Percentiles rank a stretch among this genome's conserved stretches.
Evolutionary conservation across 1,284 basidiomycete species (phyloP).

Genomic region (Rhodotorula sp.): DNA sequence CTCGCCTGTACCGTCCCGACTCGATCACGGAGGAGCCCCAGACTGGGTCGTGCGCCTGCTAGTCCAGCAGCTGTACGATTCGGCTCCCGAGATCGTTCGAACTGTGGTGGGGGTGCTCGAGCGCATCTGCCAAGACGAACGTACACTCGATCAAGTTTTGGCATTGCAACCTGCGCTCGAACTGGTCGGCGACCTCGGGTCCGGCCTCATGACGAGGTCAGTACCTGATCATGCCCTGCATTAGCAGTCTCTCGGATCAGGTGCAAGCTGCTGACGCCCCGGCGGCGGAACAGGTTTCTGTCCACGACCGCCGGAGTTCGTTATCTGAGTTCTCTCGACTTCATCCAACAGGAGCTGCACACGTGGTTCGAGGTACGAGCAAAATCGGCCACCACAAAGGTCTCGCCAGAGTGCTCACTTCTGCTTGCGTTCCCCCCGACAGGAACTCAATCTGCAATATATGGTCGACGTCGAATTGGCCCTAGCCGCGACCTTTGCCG

Average conservation of each 20-base stretch:
- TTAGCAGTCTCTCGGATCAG: not conserved
- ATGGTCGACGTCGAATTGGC: slow-evolving; percentile 84
- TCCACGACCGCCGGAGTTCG: slow-evolving; percentile 89
- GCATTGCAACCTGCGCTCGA: slow-evolving; percentile 92
- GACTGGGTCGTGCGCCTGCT: slow-evolving; percentile 85
- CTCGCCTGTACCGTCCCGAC: not conserved
- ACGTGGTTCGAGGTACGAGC: slow-evolving; percentile 82
- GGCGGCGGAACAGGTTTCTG: slow-evolving; percentile 67
- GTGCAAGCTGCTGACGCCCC: not conserved
- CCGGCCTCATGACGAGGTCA: slow-evolving; percentile 80
- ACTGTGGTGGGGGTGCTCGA: slow-evolving; percentile 84
- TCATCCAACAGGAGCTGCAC: slow-evolving; percentile 92
- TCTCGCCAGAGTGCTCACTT: too few relatives aligned
- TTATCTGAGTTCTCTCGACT: slow-evolving; percentile 85
- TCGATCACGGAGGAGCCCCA: slow-evolving; percentile 54
- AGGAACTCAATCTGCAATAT: slow-evolving; percentile 84
- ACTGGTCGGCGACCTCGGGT: slow-evolving; percentile 88
- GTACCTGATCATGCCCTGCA: slow-evolving; percentile 41
- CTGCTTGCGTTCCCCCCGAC: not conserved
- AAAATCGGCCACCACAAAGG: not conserved
- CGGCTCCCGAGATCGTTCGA: slow-evolving; percentile 81
- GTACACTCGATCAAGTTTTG: slow-evolving; percentile 83
- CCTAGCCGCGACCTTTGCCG: slow-evolving; percentile 67
- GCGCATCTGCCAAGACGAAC: slow-evolving; percentile 75
- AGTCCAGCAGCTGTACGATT: slow-evolving; percentile 93